Evolutionary conservation across 208 protist species (phyloP).

Genomic region (Leishmania lainsoni): DNA sequence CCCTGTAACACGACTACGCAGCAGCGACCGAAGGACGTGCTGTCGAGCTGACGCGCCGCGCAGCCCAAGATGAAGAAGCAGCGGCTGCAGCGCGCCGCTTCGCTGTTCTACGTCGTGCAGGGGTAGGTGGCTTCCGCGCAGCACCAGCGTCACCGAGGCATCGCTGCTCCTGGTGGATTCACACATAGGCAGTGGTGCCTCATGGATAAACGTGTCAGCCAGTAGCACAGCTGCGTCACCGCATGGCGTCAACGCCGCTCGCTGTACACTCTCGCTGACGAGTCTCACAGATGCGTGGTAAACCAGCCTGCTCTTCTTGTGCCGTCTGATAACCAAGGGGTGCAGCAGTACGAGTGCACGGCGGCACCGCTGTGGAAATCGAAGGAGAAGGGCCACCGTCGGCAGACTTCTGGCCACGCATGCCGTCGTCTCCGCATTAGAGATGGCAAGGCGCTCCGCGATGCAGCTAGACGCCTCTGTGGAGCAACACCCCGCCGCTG

Average conservation of each 20-base stretch:
- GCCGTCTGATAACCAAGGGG: neutral
- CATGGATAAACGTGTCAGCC: slow-evolving; percentile 3
- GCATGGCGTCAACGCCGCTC: slow-evolving; percentile 11
- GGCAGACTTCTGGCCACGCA: slow-evolving; percentile 17
- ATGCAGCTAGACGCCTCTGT: neutral
- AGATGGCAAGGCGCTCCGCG: neutral
- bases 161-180: neutral
- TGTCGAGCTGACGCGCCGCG: slow-evolving; percentile 7
- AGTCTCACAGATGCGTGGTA: slow-evolving; percentile 8
- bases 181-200: neutral
- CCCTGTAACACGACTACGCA: slow-evolving; percentile 15
- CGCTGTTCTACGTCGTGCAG: neutral
- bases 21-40: slow-evolving; percentile 11
- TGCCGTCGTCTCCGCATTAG: neutral
- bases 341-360: slow-evolving; percentile 25
- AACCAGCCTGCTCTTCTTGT: neutral
- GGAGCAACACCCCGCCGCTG: neutral
- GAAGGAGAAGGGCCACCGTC: slow-evolving; percentile 24
- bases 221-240: slow-evolving; percentile 19
- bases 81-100: slow-evolving; percentile 7
- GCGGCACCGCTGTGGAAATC: slow-evolving; percentile 11
- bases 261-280: slow-evolving; percentile 26
- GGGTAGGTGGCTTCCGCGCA: slow-evolving; percentile 16
- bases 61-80: slow-evolving; percentile 25
- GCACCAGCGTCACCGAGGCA: slow-evolving; percentile 9